Percentiles rank a stretch among this genome's conserved stretches.
Conservation (phyloP, 2,329 filamentous ascomycete species). For the Botrytis fabae region DNA sequence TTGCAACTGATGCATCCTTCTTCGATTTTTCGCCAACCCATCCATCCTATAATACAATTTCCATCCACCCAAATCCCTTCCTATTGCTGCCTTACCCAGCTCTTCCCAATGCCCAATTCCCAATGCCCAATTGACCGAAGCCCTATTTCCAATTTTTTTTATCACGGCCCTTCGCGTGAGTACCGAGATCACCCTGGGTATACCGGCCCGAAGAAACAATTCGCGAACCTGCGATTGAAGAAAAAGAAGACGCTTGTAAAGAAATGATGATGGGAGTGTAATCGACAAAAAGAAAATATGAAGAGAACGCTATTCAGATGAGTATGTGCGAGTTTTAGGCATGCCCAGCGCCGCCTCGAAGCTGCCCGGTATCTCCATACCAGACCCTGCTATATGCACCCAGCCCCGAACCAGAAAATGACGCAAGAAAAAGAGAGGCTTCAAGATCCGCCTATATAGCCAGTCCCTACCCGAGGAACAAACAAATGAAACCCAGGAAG, state of each 20-base stretch:
- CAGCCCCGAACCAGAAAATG: background rate
- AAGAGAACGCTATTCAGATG: background rate
- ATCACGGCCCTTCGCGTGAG: conserved; percentile 6
- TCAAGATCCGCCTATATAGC: background rate
- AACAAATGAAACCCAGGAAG: background rate
- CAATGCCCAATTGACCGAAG: background rate
- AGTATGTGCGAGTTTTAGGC: conserved; percentile 17
- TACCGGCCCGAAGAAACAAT: conserved; percentile 19
- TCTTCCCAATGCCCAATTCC: background rate
- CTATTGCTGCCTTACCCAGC: background rate
- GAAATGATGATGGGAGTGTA: background rate
- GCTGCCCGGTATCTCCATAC: background rate
- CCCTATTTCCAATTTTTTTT: conserved; percentile 2
- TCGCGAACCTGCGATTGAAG: conserved; percentile 13
- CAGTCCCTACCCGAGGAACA: background rate
- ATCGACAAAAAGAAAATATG: background rate
- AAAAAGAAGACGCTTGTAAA: background rate
- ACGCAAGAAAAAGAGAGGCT: background rate
- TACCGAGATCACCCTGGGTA: conserved; percentile 19
- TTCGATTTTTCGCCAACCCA: background rate
- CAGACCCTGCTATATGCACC: conserved; percentile 19
- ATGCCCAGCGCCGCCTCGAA: conserved; percentile 20
- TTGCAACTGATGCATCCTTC: conserved; percentile 14
- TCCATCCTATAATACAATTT: conserved; percentile 15
- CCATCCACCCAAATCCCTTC: conserved; percentile 4